These are phyloP conservation scores for Mucor sp. DNA, from an alignment of 371 early-diverging fungal genomes.

Conservation along the genomic window DNA sequence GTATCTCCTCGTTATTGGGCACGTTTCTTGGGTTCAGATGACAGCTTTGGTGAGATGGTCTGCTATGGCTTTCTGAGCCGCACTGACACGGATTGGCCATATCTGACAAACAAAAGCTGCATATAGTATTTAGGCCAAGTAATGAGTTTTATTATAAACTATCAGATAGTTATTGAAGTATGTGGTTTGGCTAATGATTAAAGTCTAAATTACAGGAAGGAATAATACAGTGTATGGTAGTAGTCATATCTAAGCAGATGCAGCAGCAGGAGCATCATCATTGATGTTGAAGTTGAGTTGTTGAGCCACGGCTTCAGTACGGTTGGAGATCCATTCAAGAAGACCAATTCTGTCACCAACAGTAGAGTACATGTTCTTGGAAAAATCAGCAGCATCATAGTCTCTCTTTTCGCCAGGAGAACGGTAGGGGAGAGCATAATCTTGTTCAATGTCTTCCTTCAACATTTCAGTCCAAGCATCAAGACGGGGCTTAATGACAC, in stretches of 20 bases:
- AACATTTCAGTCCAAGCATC: slow-evolving; percentile 53
- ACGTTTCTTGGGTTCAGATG: no score
- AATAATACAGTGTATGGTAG: no score
- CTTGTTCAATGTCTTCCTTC: slow-evolving; percentile 49
- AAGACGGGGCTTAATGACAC: slow-evolving; percentile 43
- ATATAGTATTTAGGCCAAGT: no score
- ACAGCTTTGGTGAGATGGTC: no score
- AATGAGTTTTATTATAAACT: no score
- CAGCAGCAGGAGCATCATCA: slow-evolving; percentile 16
- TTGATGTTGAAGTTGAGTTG: slow-evolving; percentile 35
- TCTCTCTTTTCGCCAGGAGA: slow-evolving; percentile 40
- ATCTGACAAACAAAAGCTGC: no score
- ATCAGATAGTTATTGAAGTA: no score
- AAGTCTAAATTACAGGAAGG: no score
- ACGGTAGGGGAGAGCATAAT: slow-evolving; percentile 29
- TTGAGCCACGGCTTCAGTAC: slow-evolving; percentile 31
- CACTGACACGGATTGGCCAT: no score
- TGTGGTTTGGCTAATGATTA: no score
- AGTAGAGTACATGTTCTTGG: slow-evolving; percentile 36
- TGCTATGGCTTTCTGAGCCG: no score
- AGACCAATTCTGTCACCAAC: slow-evolving; percentile 28
- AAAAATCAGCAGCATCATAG: slow-evolving; percentile 43
- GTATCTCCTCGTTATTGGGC: no score
- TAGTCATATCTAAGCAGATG: not conserved
- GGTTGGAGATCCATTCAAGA: slow-evolving; percentile 32